Conservation (phyloP, 1,139 yeast genomes). For the Kluyveromyces sp. region DNA sequence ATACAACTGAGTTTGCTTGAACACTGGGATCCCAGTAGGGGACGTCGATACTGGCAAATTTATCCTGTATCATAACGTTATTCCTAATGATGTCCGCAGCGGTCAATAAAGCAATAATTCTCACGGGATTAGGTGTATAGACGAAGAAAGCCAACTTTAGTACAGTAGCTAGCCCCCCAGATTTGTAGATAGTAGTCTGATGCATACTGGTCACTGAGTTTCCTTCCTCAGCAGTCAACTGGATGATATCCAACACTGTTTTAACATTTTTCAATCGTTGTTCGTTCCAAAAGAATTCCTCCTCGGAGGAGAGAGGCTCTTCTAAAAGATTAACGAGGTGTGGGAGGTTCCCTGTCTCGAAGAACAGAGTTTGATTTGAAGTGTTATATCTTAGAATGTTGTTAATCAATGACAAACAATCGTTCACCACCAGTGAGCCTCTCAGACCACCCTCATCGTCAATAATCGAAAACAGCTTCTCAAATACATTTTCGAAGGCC, state of each 20-base stretch:
- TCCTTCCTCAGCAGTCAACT: conserved; percentile 68
- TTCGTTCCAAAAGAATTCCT: conserved; percentile 59
- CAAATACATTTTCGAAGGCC: conserved; percentile 92
- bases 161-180: conserved; percentile 60
- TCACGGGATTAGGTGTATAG: conserved; percentile 51
- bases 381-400: conserved; percentile 76
- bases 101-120: conserved; percentile 62
- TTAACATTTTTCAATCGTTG: conserved; percentile 63
- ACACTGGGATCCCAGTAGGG: conserved; percentile 85
- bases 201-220: conserved; percentile 55
- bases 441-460: conserved; percentile 84
- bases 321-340: conserved; percentile 54
- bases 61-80: conserved; percentile 55
- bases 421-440: conserved; percentile 87
- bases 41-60: conserved; percentile 76
- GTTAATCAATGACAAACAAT: conserved; percentile 69
- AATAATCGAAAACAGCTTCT: conserved; percentile 66
- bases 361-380: conserved; percentile 80
- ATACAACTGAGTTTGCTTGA: conserved; percentile 12
- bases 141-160: conserved; percentile 65
- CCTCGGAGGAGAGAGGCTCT: conserved; percentile 47
- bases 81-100: conserved; percentile 70
- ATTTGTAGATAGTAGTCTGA: conserved; percentile 54
- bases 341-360: conserved; percentile 76
- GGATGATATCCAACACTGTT: conserved; percentile 64